Base-by-base conservation (phyloP, 257 asterid genomes). In the Forsythia suspensa region DNA sequence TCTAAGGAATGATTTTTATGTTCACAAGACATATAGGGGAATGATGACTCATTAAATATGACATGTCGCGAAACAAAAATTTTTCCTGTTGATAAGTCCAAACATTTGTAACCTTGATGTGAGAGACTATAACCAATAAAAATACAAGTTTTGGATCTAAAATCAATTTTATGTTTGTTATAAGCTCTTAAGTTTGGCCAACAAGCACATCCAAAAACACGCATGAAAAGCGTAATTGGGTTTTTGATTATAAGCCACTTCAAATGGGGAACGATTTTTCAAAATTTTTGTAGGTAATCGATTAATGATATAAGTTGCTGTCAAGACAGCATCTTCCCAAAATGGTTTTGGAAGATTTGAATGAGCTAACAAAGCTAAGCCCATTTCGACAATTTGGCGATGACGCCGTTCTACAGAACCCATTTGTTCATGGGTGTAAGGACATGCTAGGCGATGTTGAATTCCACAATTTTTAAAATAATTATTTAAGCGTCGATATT, bases 381-480 rank as follows among this genome's bases (percentile, higher is more conserved):
- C 38, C 9, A 59, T 66, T 80, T 63, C 80, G 4, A 77, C 42
- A 18, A 77, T 77, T 67, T 77, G 70, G 9, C 55, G 18, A 51
- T 67, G 43, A 18, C 12, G 20, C 4, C 71, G 0, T 70, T 77
- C 75, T 21, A 57, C 24, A 0, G 52, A 42, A 0, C 69, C 80
- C 16, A 24, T 77, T 68, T 70, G 70, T 48, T 77, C 75, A 37
- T 77, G 59, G 9, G 59, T 51, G 39, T 51, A 41, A 6, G 70
- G 75, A 29, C 55, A 69, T 6, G 20, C 24, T 2, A 77, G 1
- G 8, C 67, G 40, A 77, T 77, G 46, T 12, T 39, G 9, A 11
- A 77, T 68, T 13, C 51, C 29, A 4, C 0, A 20, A 3, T 44
- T 9, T 8, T 0, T n/a, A 37, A 77, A 48, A 6, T n/a, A 68